Base-by-base conservation (phyloP, 2,329 filamentous ascomycete species). In the Curvularia hawaiiensis region DNA sequence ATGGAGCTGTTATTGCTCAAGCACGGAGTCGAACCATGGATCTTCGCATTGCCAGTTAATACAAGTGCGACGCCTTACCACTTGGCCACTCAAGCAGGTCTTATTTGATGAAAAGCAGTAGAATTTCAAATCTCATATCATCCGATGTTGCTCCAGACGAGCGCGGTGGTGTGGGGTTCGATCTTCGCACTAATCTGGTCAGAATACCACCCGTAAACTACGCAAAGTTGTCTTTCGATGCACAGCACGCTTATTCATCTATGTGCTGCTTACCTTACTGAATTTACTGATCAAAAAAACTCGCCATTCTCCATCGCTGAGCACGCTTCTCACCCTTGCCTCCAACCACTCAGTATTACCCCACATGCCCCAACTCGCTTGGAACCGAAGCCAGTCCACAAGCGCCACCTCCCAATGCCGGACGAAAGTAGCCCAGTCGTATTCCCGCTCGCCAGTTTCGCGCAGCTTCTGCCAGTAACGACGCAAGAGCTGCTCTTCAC, bases 331-430 rank as follows among this genome's bases (percentile, higher is more conserved):
- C 1, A 69, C 73, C 16, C 73, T 62, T 43, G 72, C 70, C 35
- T 74, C 73, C 20, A 75, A 54, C 73, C 73, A 75, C 41, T 70
- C 67, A 0, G 71, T 75, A 20, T 75, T 74, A 0, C 73, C 73
- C 73, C 73, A 75, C 38, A 75, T 75, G 1, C 73, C 73, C 73
- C 73, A 75, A 22, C 74, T 74, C 2, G 75, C 76, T 50, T 79
- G 77, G 40, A 79, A 79, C 4, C 77, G 60, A 31, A 87, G 80
- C 88, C 88, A 90, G 66, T 90, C 88, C 0, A 90, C 86, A 3
- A 90, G 70, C 0, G 88, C 87, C 3, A 82, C 83, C 70, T 90
- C 86, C 86, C 87, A 90, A 63, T 90, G 87, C 20, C 81, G 73
- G 5, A 81, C 68, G 16, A 90, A 84, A 0, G 75, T 66, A 0